Evolutionary conservation across 129 eudicot genomes (phyloP).

Genomic region (Glebionis coronaria): DNA sequence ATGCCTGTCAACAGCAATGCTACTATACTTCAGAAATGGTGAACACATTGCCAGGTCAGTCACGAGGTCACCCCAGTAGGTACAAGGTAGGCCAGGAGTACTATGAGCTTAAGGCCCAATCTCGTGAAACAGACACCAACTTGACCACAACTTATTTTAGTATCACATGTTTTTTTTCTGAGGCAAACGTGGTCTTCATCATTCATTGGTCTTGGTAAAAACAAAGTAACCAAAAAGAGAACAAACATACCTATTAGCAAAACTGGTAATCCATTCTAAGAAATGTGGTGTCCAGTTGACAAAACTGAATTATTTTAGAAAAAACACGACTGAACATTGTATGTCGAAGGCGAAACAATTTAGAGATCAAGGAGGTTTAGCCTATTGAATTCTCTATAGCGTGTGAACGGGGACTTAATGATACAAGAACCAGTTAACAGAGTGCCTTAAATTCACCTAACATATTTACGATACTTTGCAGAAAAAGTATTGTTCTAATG

Average conservation of each 20-base stretch:
- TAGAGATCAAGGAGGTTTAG: neutral
- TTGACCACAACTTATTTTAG: conserved; percentile 1
- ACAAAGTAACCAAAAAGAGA: neutral
- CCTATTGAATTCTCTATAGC: neutral
- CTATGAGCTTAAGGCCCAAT: too few species aligned
- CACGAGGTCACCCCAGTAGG: neutral
- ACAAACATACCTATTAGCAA: neutral
- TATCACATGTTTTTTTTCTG: neutral
- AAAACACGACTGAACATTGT: neutral
- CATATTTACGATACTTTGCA: neutral
- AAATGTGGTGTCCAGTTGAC: neutral
- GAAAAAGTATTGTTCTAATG: neutral
- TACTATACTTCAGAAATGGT: neutral
- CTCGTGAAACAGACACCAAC: neutral
- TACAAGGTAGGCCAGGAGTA: neutral
- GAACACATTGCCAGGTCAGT: neutral
- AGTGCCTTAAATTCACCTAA: neutral
- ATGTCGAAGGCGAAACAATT: neutral
- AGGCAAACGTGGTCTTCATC: neutral
- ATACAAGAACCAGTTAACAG: conserved; percentile 1
- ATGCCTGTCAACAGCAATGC: neutral
- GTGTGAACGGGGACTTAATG: neutral
- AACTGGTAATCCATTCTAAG: neutral
- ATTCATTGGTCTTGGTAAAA: neutral
- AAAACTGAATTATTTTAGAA: too few species aligned